Evolutionary conservation across 345 rosid species (phyloP), one percentile per base, ranked within the genome.

Genomic region (Ceriops decandra): DNA sequence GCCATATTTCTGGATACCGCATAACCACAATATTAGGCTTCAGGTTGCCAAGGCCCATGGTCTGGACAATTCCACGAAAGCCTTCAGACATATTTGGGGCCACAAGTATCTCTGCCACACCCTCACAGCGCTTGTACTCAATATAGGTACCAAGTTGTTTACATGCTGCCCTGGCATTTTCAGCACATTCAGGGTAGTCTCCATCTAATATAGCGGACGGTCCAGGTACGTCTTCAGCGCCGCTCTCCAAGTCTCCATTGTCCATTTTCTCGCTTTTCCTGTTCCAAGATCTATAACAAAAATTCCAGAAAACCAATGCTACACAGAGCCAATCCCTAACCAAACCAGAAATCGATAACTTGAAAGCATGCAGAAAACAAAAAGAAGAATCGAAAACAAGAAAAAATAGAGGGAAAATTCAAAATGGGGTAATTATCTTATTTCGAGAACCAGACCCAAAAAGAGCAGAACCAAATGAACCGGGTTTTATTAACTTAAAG

Each of bases 1-100:
- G 98, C 98, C 99, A 95, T 69, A 92, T 95, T 79, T 95, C 98
- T 22, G 97, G 99, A 83, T 95, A 95, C 38, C 98, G 81, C 98
- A 95, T 92, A 60, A 92, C 99, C 42, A 95, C 90, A 7, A 95
- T 95, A 70, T 95, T 95, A 62, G 99, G 99, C 83, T 95, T 95
- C 66, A 95, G 95, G 60, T 92, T 90, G 26, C 99, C 99, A 1
- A 95, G 89, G 69, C 99, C 98, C 98, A 95, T 95, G 4, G 98
- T 95, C 77, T 95, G 99, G 63, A 95, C 86, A 60, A 95, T 85
- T 56, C 97, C 99, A 46, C 99, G 91, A 77, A 95, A 95, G 49
- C 99, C 99, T 82, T 88, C 96, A 0, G 88, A 80, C 99, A 95
- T 95, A 79, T 78, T 95, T 19, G 97, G 99, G 49, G 99, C 99